Evolutionary conservation across 2,329 filamentous ascomycete species (phyloP).

Genomic region (Allantophomopsis cytisporea): DNA sequence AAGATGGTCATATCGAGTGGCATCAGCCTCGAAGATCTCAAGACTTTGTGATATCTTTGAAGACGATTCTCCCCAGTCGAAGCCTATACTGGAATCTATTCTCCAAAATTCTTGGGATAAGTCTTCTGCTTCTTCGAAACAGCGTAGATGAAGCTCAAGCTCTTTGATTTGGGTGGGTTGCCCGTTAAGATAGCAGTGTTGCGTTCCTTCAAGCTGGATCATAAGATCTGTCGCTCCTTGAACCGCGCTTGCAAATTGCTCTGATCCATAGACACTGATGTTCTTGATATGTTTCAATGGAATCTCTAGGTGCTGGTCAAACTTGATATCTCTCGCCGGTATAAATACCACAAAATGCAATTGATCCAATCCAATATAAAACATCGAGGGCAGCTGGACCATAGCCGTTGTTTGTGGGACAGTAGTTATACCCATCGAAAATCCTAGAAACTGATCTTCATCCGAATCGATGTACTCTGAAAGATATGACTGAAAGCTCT

Average conservation of each 20-base stretch:
- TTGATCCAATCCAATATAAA: neutral
- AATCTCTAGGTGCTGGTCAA: neutral
- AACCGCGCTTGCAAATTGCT: neutral
- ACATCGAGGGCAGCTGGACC: neutral
- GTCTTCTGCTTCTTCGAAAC: slow-evolving; percentile 8
- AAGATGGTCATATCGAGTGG: too few species aligned
- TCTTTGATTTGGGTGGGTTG: neutral
- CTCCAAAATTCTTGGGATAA: too few species aligned
- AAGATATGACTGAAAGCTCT: neutral
- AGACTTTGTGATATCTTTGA: too few species aligned
- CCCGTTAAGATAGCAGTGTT: neutral
- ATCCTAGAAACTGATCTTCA: neutral
- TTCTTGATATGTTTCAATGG: neutral
- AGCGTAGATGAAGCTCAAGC: neutral
- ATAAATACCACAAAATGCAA: neutral
- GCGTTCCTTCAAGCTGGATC: too few species aligned
- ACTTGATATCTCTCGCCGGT: neutral
- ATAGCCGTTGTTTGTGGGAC: neutral
- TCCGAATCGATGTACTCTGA: neutral
- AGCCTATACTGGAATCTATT: too few species aligned
- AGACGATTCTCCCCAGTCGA: too few species aligned
- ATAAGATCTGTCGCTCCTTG: too few species aligned
- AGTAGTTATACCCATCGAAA: too few species aligned
- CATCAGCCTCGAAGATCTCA: too few species aligned
- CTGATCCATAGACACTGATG: neutral